phyloP scores from a whole-genome alignment of 164 flowering plant species.

The Stephania japonica region DNA sequence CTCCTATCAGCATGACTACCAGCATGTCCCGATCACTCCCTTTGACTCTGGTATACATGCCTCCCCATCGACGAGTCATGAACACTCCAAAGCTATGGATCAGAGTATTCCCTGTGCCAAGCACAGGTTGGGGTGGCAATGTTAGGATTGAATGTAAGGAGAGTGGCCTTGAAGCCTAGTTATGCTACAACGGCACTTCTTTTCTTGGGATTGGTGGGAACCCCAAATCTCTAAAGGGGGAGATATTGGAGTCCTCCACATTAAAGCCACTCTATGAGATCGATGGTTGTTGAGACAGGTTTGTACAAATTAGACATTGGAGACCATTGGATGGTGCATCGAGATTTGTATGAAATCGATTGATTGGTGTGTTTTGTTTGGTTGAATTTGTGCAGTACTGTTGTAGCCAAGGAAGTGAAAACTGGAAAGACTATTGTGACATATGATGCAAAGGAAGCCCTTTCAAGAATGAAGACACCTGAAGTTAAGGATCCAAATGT shows the following conservation, averaged over 20 bases:
- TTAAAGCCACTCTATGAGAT: slow-evolving; percentile 47
- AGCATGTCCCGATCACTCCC: too few relatives aligned
- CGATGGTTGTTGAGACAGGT: slow-evolving; percentile 87
- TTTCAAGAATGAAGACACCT: slow-evolving; percentile 54
- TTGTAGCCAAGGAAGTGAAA: slow-evolving; percentile 37
- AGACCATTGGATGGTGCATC: background rate
- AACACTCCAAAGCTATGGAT: slow-evolving; percentile 57
- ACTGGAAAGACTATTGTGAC: slow-evolving; percentile 36
- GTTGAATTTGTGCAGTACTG: slow-evolving; percentile 33
- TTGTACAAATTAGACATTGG: background rate
- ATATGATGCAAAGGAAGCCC: slow-evolving; percentile 53
- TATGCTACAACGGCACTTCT: slow-evolving; percentile 36
- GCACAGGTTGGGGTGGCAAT: slow-evolving; percentile 62
- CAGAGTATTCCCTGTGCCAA: slow-evolving; percentile 60
- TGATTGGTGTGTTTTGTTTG: background rate
- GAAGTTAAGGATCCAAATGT: slow-evolving; percentile 56
- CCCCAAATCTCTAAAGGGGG: slow-evolving; percentile 49
- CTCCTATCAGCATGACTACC: too few relatives aligned
- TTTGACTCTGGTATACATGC: too few relatives aligned
- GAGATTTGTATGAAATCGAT: background rate
- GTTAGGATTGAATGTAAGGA: slow-evolving; percentile 54
- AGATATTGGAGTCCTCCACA: slow-evolving; percentile 46
- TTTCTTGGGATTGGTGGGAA: slow-evolving; percentile 29
- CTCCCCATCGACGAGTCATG: too few relatives aligned
- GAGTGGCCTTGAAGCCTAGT: slow-evolving; percentile 62